A percentile compares a stretch with the other conserved stretches of the same genome.
These are phyloP conservation scores for Casaregolazyma lundiana DNA, from an alignment of 1,139 yeast species.

Conservation along the genomic window DNA sequence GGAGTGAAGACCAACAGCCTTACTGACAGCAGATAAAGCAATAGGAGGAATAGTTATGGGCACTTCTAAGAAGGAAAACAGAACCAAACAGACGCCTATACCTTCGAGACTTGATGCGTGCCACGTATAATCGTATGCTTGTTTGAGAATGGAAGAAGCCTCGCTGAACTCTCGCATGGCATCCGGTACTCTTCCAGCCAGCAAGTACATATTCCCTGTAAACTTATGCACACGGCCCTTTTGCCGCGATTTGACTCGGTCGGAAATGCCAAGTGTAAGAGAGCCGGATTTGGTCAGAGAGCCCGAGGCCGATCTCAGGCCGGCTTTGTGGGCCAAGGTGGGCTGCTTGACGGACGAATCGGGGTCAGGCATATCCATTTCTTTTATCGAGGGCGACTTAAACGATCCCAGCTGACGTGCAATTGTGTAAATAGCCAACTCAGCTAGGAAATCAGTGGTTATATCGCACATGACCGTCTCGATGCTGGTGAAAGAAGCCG, in stretches of 20 bases:
- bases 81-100: conserved; percentile 58
- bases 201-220: conserved; percentile 66
- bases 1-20: conserved; percentile 1
- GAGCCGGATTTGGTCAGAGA: conserved; percentile 49
- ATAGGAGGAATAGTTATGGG: conserved; percentile 58
- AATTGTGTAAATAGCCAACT: conserved; percentile 60
- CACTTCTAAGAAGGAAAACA: conserved; percentile 55
- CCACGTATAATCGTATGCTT: conserved; percentile 79
- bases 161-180: conserved; percentile 73
- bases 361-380: conserved; percentile 25
- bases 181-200: conserved; percentile 73
- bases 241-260: conserved; percentile 52
- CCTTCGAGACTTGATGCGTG: conserved; percentile 82
- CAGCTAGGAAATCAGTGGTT: conserved; percentile 56
- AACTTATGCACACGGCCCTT: conserved; percentile 74
- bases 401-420: conserved; percentile 33
- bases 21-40: conserved; percentile 23
- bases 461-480: conserved; percentile 75
- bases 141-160: conserved; percentile 55
- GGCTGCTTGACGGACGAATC: conserved; percentile 11
- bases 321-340: conserved; percentile 19
- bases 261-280: conserved; percentile 37
- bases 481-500: conserved; percentile 39
- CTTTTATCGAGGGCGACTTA: conserved; percentile 32
- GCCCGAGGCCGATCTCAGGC: conserved; percentile 30